Evolutionary conservation across 208 protist genomes (phyloP).

Genomic region (Crithidia expoeki): DNA sequence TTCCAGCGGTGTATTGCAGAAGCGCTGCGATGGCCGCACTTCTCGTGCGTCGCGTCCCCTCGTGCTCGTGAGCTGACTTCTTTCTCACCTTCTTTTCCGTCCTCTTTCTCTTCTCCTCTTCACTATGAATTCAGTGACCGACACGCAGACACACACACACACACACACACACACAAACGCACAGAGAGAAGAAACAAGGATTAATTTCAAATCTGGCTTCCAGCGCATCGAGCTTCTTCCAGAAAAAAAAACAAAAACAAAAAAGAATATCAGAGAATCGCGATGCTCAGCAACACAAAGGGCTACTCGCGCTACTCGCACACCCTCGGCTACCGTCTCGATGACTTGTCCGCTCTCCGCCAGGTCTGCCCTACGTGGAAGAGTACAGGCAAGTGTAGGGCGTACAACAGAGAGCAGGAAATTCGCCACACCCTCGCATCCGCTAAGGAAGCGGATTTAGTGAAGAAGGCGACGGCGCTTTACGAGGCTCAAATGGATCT

Average conservation of each 20-base stretch:
- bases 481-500: constrained; percentile 67
- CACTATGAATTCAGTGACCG: neutral
- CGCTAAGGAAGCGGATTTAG: constrained; percentile 72
- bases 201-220: no score
- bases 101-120: constrained; percentile 8
- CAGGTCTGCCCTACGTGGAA: constrained; percentile 49
- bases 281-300: constrained; percentile 74
- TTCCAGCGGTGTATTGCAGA: no score
- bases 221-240: no score
- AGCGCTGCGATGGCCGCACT: no score
- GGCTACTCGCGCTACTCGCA: constrained; percentile 44
- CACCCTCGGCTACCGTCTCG: constrained; percentile 40
- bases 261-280: neutral
- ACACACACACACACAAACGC: no score
- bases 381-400: constrained; percentile 40
- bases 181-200: no score
- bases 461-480: constrained; percentile 60
- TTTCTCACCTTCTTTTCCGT: neutral
- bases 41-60: neutral
- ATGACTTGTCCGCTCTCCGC: constrained; percentile 39
- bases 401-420: constrained; percentile 43
- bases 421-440: constrained; percentile 46
- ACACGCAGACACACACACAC: constrained; percentile 12
- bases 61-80: neutral
- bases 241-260: neutral